Evolutionary conservation across 1,284 basidiomycete genomes (phyloP), one percentile per base, ranked within the genome.

Genomic region (Cutaneotrichosporon cutaneum): DNA sequence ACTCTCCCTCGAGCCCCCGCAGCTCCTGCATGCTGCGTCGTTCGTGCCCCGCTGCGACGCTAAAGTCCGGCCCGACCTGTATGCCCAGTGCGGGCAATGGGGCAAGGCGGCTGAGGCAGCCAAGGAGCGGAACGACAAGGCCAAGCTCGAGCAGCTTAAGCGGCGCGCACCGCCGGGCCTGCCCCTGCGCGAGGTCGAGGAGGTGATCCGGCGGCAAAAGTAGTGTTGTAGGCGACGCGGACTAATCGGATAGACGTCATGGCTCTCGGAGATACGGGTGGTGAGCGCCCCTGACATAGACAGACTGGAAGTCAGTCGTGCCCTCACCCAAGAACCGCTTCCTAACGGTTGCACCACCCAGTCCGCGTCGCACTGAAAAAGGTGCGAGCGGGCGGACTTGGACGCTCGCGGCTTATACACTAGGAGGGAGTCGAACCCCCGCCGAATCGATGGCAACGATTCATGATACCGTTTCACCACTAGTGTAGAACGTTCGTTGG

Each of bases 41-140:
- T 96, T 88, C 74, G 89, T 96, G 18, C 79, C 86, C 1, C 86
- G 87, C 30, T 96, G 94, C 70, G 94, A 96, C 72, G 83, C 86
- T 0, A 87, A 86, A n/a, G 86, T 85, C 66, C 84, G 92, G 22
- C 86, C 88, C 3, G 92, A 96, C 65, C 79, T 97, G 45, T 97
- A 91, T 71, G 88, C 92, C 14, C 83, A 87, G 62, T 95, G 92
- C 73, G 88, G 88, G 4, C 92, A 94, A 63, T 95, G 92, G 92
- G 84, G 87, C 54, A 82, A 86, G 76, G 93, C 93, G 0, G 93
- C 89, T 2, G 88, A 87, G 75, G 89, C 91, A 67, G 93, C 90
- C 76, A 93, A 91, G 77, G 90, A 93, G 56, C 82, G 90, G 30
- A 86, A 87, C 1, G 91, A 95, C 72, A 90, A 88, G 75, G 84